Evolutionary conservation across 2,329 filamentous ascomycete genomes (phyloP), one percentile per base, ranked within the genome.

Genomic region (Nemania bipapillata): DNA sequence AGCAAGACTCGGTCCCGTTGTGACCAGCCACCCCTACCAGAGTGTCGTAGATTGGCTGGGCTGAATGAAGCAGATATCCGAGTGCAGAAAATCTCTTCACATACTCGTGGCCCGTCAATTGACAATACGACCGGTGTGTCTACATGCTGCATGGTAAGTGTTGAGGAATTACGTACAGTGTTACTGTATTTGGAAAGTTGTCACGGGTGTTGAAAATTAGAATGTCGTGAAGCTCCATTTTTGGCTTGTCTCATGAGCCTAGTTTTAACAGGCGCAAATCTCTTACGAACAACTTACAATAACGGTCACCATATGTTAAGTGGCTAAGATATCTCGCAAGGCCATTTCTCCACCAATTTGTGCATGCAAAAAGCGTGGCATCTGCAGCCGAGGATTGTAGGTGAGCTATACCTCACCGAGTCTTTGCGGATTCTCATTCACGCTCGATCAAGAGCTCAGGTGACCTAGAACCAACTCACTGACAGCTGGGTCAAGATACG

Each of bases 61-160:
- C 15, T 67, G 65, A 66, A 65, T 70, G 58, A 72, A 72, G 70
- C 49, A 73, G 65, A 72, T 57, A 71, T 69, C 70, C 73, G 66
- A 61, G 37, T 54, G 59, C 47, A 42, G 54, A 67, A 58, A 63
- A 49, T 12, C 1, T 30, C 32, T 20, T 54, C 55, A 53, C 59
- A 42, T 54, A 47, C 50, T 30, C 45, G 50, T 50, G 37, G 63
- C 37, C 15, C 12, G 37, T 37, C 32, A 22, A 63, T 53, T 20
- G 32, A 22, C 15, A 64, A 56, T 54, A 22, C 53, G 54, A 35
- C 53, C 12, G 59, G 53, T 53, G 40, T 47, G 12, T 47, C 52
- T 30, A 47, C 35, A 37, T 40, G 52, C 17, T 50, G 12, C 52
- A 42, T 32, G 15, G 28, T 9, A 26, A 9, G 4, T 32, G 30